A percentile compares a stretch with the other conserved stretches of the same genome.
Evolutionary conservation across 1,284 basidiomycete genomes (phyloP).

Genomic region (Kwoniella shivajii): DNA sequence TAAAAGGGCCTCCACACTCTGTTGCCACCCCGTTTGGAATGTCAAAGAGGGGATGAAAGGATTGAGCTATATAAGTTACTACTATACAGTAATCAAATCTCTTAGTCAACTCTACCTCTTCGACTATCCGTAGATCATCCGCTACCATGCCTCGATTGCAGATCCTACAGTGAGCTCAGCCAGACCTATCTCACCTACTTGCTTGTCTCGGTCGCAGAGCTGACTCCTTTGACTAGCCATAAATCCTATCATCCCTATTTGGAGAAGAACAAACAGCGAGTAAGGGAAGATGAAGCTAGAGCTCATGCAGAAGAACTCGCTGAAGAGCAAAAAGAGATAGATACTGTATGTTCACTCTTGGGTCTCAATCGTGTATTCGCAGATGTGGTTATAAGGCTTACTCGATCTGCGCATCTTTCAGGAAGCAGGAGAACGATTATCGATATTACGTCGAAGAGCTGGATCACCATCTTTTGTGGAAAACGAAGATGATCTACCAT

Average conservation of each 20-base stretch:
- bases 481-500: slow-evolving; percentile 30
- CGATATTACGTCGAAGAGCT: slow-evolving; percentile 39
- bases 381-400: background rate
- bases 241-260: slow-evolving; percentile 56
- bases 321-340: slow-evolving; percentile 42
- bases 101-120: background rate
- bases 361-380: background rate
- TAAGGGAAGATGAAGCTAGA: slow-evolving; percentile 53
- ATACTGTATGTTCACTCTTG: slow-evolving; percentile 27
- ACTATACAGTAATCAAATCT: background rate
- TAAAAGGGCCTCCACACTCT: background rate
- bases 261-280: slow-evolving; percentile 55
- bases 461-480: slow-evolving; percentile 30
- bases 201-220: background rate
- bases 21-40: background rate
- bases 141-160: slow-evolving; percentile 52
- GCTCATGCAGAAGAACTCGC: slow-evolving; percentile 44
- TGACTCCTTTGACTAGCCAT: slow-evolving; percentile 34
- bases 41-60: background rate
- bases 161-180: slow-evolving; percentile 45
- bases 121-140: background rate
- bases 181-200: background rate
- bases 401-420: slow-evolving; percentile 2
- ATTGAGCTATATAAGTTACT: too few species aligned
- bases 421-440: slow-evolving; percentile 44